Evolutionary conservation across 208 protist species (phyloP), one percentile per base, ranked within the genome.

Genomic region (Histomonas meleagridis): DNA sequence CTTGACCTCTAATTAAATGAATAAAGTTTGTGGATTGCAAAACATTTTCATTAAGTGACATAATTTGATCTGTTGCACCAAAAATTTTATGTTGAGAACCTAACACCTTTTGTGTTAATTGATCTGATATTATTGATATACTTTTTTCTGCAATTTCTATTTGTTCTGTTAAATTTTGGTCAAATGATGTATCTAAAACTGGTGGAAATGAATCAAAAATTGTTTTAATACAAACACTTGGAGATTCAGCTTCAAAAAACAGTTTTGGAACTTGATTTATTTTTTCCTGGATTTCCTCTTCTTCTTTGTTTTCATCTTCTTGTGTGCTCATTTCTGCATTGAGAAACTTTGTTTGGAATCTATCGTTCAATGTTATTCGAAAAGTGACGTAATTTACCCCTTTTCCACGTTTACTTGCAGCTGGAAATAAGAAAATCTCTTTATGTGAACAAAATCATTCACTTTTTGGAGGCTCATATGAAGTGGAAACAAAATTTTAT

Each of bases 11-110:
- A 18, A 86, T 86, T 32, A 46, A 86, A 51, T 43, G 46, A 57
- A 86, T 86, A 55, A 51, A 86, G 14, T 35, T 12, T 38, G 76
- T 46, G 38, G 76, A 86, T 51, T 86, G 26, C 2, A 51, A 12
- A 38, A 86, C 35, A 32, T 86, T 43, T 21, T 86, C 76, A 51
- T 86, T 43, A 32, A 86, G 38, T 32, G 9, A 51, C 10, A 86
- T 32, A 55, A 86, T 57, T 55, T 14, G 0, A 9, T 43, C 18
- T 18, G 76, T 86, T 32, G 76, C 76, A 55, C 55, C 76, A 49
- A 86, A 86, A 55, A 86, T 86, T 86, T 43, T 1, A 43, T 86
- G 40, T 57, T 86, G 76, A 38, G 76, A 86, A 12, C 46, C 23
- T 40, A 38, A 55, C 2, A 86, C 76, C n/a, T 49, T 16, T 7